A percentile compares a stretch with the other conserved stretches of the same genome.
phyloP scores from a whole-genome alignment of 495 filamentous ascomycete genomes.

The Aspergillus heteromorphus region DNA sequence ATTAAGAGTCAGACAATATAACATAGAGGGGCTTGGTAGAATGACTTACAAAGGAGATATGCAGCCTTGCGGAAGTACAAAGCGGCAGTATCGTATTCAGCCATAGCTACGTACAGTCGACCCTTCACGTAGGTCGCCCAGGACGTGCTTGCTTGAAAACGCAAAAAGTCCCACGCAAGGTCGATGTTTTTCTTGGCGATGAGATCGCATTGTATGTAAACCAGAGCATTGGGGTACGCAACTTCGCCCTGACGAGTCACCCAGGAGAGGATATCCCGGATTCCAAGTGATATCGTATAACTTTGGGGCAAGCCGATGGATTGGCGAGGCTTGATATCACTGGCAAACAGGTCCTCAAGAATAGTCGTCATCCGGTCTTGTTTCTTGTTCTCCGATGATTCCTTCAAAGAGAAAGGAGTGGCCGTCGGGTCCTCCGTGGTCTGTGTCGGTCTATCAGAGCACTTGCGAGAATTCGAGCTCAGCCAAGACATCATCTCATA shows the following conservation, averaged over 20 bases:
- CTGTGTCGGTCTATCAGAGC: slow-evolving; percentile 16
- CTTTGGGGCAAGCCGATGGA: slow-evolving; percentile 37
- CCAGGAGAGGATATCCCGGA: slow-evolving; percentile 47
- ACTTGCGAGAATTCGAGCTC: slow-evolving; percentile 47
- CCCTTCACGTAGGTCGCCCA: slow-evolving; percentile 88
- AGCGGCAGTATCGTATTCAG: slow-evolving; percentile 66
- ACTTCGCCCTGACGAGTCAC: slow-evolving; percentile 41
- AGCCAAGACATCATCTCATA: slow-evolving; percentile 81
- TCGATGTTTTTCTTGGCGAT: slow-evolving; percentile 64
- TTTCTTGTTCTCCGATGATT: slow-evolving; percentile 20
- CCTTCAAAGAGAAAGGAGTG: slow-evolving; percentile 24
- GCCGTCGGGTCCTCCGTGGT: slow-evolving; percentile 17
- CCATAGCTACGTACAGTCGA: slow-evolving; percentile 67
- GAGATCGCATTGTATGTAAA: slow-evolving; percentile 63
- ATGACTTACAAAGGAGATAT: slow-evolving; percentile 68
- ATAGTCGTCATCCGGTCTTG: slow-evolving; percentile 32
- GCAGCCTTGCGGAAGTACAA: slow-evolving; percentile 77
- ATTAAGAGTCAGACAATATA: slow-evolving; percentile 4
- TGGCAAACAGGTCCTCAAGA: slow-evolving; percentile 46
- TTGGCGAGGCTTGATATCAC: slow-evolving; percentile 42
- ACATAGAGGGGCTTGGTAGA: not conserved
- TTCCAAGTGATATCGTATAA: slow-evolving; percentile 42
- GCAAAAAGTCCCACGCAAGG: slow-evolving; percentile 68
- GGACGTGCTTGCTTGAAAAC: slow-evolving; percentile 56
- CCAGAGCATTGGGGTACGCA: slow-evolving; percentile 41